These are phyloP conservation scores for Pistacia vera DNA, from an alignment of 345 rosid species.

Conservation along the genomic window DNA sequence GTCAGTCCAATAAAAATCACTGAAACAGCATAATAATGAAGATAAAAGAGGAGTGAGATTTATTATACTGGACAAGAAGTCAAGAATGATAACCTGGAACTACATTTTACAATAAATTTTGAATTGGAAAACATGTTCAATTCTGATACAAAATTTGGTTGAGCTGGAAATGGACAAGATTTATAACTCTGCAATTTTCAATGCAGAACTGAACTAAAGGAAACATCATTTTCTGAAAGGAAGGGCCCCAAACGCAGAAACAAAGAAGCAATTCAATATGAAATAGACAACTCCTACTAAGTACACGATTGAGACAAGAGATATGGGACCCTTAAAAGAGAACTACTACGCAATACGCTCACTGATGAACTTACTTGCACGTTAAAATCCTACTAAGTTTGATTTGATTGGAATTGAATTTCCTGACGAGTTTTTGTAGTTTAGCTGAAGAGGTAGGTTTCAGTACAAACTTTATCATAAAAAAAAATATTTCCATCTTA, in stretches of 20 bases:
- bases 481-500: background rate
- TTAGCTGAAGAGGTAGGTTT: background rate
- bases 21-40: no score
- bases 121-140: no score
- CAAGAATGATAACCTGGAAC: no score
- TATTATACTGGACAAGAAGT: no score
- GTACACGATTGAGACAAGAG: background rate
- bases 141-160: no score
- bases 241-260: background rate
- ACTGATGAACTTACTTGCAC: background rate
- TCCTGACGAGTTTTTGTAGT: background rate
- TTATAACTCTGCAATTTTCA: no score
- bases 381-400: background rate
- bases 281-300: background rate
- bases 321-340: background rate
- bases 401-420: background rate
- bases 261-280: background rate
- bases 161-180: no score
- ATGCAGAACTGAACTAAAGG: no score
- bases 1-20: no score
- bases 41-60: no score
- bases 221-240: no score
- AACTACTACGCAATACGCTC: background rate
- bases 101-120: no score
- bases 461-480: background rate